Conservation (phyloP, 306 rosid species). For the Canavalia gladiata region DNA sequence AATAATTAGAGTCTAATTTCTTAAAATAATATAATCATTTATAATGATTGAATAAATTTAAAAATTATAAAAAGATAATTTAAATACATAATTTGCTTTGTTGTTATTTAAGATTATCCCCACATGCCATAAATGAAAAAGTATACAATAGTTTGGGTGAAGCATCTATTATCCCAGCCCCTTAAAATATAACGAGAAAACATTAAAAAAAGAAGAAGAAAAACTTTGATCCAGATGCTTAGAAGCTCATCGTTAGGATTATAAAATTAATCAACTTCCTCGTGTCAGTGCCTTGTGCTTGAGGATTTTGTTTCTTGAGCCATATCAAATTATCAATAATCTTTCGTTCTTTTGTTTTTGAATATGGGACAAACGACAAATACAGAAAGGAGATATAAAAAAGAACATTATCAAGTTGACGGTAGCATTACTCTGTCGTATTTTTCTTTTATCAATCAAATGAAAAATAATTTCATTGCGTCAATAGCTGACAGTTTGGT, state of each 20-base stretch:
- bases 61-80: too few species aligned
- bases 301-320: conserved; percentile 5
- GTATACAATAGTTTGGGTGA: background rate
- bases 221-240: background rate
- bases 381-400: background rate
- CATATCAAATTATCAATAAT: background rate
- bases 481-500: conserved; percentile 22
- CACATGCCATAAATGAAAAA: too few species aligned
- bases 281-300: conserved; percentile 16
- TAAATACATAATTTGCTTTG: too few species aligned
- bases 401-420: background rate
- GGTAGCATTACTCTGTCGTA: conserved; percentile 7
- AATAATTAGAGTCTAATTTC: too few species aligned
- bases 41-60: too few species aligned
- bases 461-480: conserved; percentile 8
- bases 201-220: too few species aligned
- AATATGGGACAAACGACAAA: conserved; percentile 5
- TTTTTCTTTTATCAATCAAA: background rate
- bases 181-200: too few species aligned
- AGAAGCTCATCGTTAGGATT: background rate
- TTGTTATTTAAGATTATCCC: too few species aligned
- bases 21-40: too few species aligned
- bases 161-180: conserved; percentile 11
- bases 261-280: conserved; percentile 16
- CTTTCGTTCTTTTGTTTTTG: background rate